Conservation (phyloP, 495 filamentous ascomycete genomes). For the Tuber melanosporum region DNA sequence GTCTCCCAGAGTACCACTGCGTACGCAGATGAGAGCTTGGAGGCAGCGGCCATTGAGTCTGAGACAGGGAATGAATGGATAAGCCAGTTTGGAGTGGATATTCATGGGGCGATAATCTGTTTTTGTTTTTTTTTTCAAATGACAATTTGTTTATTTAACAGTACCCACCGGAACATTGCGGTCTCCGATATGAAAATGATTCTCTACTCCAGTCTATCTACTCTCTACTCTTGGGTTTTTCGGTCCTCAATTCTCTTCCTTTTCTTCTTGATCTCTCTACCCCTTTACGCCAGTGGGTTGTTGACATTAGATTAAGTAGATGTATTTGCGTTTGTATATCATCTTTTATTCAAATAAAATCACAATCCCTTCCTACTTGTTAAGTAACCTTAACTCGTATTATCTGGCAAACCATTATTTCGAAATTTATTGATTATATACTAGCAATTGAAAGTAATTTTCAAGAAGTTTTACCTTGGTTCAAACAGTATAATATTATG, state of each 20-base stretch:
- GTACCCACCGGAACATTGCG: background rate
- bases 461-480: too few relatives aligned
- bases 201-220: background rate
- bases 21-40: background rate
- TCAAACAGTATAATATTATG: too few relatives aligned
- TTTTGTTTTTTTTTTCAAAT: background rate
- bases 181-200: background rate
- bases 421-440: too few relatives aligned
- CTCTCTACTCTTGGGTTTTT: background rate
- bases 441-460: too few relatives aligned
- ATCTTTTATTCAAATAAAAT: background rate
- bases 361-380: too few relatives aligned
- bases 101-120: background rate
- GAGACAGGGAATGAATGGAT: background rate
- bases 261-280: background rate
- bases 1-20: background rate
- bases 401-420: too few relatives aligned
- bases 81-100: too few relatives aligned
- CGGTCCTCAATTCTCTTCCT: background rate
- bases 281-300: background rate
- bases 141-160: background rate
- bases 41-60: background rate
- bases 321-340: background rate
- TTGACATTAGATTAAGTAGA: background rate
- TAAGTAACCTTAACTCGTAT: too few relatives aligned